These are phyloP conservation scores for Clavulina sp. DNA, from an alignment of 768 basidiomycete species.

Conservation along the genomic window DNA sequence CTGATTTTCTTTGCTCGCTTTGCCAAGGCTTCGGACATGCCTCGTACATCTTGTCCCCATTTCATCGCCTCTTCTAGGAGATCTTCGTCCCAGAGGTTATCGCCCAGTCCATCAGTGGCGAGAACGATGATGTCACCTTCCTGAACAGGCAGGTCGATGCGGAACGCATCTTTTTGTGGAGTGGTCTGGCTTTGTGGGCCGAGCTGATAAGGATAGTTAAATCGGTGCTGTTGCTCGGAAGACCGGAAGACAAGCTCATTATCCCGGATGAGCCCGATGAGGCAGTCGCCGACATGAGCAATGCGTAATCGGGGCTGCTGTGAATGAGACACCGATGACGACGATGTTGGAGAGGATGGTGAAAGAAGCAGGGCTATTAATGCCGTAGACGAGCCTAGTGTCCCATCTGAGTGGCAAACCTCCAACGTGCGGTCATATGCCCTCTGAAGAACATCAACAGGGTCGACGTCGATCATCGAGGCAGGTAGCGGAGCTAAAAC, in stretches of 20 bases:
- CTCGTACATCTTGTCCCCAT: not conserved
- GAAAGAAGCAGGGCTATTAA: conserved; percentile 23
- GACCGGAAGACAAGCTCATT: conserved; percentile 68
- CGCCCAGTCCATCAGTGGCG: conserved; percentile 63
- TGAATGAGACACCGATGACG: too few species aligned
- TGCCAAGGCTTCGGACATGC: conserved; percentile 57
- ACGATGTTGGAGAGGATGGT: not conserved
- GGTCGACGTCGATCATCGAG: conserved; percentile 18
- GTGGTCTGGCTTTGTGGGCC: conserved; percentile 43
- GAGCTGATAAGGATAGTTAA: conserved; percentile 50
- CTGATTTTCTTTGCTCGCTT: conserved; percentile 57
- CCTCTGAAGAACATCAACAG: conserved; percentile 26
- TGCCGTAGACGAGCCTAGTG: conserved; percentile 26
- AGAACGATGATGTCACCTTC: conserved; percentile 65
- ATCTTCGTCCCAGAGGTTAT: conserved; percentile 82
- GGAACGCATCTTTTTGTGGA: conserved; percentile 44
- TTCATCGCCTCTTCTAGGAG: conserved; percentile 57
- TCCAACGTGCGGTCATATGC: conserved; percentile 28
- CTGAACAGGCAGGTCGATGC: conserved; percentile 49
- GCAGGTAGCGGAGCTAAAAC: not conserved
- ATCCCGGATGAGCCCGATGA: conserved; percentile 63
- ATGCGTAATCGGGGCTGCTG: conserved; percentile 51
- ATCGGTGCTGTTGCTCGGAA: conserved; percentile 87
- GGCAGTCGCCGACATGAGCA: conserved; percentile 77
- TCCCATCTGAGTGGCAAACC: conserved; percentile 24